Evolutionary conservation across 768 basidiomycete genomes (phyloP).

Genomic region (Lyophyllum semitale): DNA sequence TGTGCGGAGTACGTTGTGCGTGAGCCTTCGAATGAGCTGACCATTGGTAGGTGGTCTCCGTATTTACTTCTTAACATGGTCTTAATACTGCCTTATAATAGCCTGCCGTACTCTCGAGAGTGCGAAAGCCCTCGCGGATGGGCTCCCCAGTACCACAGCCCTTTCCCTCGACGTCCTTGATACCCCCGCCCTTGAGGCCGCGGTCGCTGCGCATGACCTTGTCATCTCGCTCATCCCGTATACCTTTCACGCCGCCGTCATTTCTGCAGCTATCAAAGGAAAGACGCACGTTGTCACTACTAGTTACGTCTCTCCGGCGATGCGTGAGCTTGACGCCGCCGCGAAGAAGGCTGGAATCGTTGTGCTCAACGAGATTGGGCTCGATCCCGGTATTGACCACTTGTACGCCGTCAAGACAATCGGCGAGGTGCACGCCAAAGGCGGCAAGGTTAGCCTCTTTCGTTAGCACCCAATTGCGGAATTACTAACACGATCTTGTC

Average conservation of each 20-base stretch:
- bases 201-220: constrained; percentile 84
- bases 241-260: constrained; percentile 85
- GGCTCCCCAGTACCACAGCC: constrained; percentile 70
- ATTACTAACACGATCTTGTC: neutral
- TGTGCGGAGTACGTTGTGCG: constrained; percentile 92
- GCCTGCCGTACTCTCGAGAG: constrained; percentile 86
- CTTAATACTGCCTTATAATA: constrained; percentile 34
- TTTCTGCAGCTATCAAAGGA: constrained; percentile 86
- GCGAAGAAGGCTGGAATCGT: constrained; percentile 88
- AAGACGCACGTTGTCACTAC: constrained; percentile 97
- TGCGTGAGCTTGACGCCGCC: constrained; percentile 81
- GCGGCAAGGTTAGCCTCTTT: constrained; percentile 75
- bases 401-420: constrained; percentile 94
- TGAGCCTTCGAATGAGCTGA: constrained; percentile 78
- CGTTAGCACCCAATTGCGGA: neutral
- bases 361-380: constrained; percentile 96
- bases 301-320: constrained; percentile 89
- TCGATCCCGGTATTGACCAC: constrained; percentile 95
- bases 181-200: constrained; percentile 70
- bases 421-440: constrained; percentile 89
- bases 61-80: neutral
- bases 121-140: constrained; percentile 68
- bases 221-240: constrained; percentile 98
- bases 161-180: constrained; percentile 82
- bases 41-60: constrained; percentile 60